A percentile compares a stretch with the other conserved stretches of the same genome.
Evolutionary conservation across 352 stramenopile species (phyloP).

Genomic region (Phytophthora nicotianae): DNA sequence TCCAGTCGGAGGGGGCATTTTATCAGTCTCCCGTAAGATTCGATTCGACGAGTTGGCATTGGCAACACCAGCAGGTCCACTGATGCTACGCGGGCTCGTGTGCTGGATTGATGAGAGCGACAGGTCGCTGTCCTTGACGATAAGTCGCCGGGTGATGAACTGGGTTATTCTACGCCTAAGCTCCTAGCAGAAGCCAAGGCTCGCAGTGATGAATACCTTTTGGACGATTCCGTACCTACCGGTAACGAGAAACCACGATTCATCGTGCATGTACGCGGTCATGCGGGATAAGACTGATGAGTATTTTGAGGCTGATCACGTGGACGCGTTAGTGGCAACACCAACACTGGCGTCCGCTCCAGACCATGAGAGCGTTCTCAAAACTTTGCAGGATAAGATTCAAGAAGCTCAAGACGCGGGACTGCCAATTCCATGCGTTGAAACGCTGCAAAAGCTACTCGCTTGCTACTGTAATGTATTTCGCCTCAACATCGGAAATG

Average conservation of each 20-base stretch:
- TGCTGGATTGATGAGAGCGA: slow-evolving; percentile 1
- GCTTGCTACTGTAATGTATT: background rate
- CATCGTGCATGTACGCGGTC: background rate
- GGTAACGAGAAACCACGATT: too few relatives aligned
- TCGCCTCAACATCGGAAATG: background rate
- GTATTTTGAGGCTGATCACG: background rate
- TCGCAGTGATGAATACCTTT: background rate
- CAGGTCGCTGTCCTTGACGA: background rate
- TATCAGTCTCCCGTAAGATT: background rate
- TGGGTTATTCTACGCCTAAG: slow-evolving; percentile 4
- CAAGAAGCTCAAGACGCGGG: background rate
- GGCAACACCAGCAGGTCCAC: background rate
- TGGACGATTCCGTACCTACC: background rate
- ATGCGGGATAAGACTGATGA: background rate
- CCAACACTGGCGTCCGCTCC: too few relatives aligned
- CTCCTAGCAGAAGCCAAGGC: background rate
- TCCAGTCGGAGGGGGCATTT: background rate
- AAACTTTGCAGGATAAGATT: background rate
- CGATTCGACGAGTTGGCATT: background rate
- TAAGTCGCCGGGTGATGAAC: slow-evolving; percentile 2
- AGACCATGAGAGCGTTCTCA: too few relatives aligned
- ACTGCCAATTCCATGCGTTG: background rate
- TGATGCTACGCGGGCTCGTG: background rate
- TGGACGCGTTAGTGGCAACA: background rate
- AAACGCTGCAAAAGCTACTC: background rate